Base-by-base conservation (phyloP, 768 basidiomycete species). In the Naganishia friedmannii region DNA sequence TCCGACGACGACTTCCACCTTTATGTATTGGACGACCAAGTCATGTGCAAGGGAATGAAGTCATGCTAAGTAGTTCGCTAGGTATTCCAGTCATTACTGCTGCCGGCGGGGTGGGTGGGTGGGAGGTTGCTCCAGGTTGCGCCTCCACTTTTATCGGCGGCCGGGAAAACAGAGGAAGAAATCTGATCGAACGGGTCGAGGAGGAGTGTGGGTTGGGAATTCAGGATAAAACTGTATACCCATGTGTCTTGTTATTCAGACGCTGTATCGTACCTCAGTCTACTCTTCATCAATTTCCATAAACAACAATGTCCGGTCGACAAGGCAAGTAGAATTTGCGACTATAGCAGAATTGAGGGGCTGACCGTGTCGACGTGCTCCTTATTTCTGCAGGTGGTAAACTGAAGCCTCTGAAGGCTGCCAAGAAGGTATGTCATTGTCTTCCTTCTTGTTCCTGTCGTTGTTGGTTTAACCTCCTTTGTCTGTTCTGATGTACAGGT, bases 391-490 rank as follows among this genome's bases (percentile, higher is more conserved):
- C 65, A 72, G 73, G 73, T 65, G 74, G 74, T 68, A 74, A 74
- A 66, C 66, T 72, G 26, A 74, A 74, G 74, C 74, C 74, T 34
- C 56, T 74, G 42, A 74, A 74, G 72, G 74, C 74, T 31, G 55
- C 74, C 39, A 74, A 74, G 72, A 74, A 74, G 74, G 73, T 72
- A 51, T 6, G 70, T 68, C 4, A 13, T 8, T 26, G 31, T 4
- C 57, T 6, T 13, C 12, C 23, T 53, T 31, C 39, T 1, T 17
- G 26, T 57, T 13, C 15, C n/a, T 46, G 39, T 26, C 31, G 26
- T 57, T 15, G 51, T 10, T 4, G n/a, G 23, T 0, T 7, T 21
- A 9, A 26, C 17, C 53, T 28, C 21, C 53, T 26, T 28, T 28
- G 39, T 17, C 6, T 51, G 42, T 45, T 29, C 8, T 42, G 9